phyloP scores from a whole-genome alignment of 352 stramenopile species.

The Pythium grandisporangium region DNA sequence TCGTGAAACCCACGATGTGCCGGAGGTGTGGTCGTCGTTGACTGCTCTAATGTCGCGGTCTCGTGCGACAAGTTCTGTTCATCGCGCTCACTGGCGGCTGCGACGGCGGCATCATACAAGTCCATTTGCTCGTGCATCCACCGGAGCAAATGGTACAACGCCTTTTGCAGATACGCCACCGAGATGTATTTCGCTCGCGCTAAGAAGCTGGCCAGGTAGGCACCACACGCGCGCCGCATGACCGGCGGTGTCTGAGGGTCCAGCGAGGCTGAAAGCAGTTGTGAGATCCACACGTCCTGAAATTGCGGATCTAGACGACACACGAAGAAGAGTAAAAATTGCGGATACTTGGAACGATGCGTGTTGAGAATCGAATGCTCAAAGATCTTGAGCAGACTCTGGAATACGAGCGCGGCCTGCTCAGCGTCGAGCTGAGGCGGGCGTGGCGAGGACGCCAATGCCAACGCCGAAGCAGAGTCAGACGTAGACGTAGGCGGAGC shows the following conservation, averaged over 20 bases:
- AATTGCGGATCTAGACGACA: constrained; percentile 69
- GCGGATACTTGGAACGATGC: constrained; percentile 90
- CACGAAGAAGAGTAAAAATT: constrained; percentile 89
- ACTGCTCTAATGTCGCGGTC: constrained; percentile 16
- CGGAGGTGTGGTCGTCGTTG: constrained; percentile 11
- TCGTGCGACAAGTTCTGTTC: constrained; percentile 9
- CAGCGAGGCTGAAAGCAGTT: constrained; percentile 62
- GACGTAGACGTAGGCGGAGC: too few relatives aligned
- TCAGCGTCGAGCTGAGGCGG: constrained; percentile 25
- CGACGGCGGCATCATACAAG: constrained; percentile 37
- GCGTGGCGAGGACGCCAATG: too few relatives aligned
- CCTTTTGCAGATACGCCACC: constrained; percentile 88
- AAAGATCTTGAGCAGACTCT: constrained; percentile 77
- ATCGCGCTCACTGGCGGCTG: constrained; percentile 13
- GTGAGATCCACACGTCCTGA: constrained; percentile 78
- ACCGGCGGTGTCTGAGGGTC: constrained; percentile 80
- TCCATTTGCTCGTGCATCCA: constrained; percentile 95
- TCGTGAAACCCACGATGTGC: constrained; percentile 62
- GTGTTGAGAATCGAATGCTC: constrained; percentile 83
- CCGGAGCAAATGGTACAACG: constrained; percentile 88
- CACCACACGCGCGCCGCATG: constrained; percentile 89
- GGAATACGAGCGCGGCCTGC: constrained; percentile 56
- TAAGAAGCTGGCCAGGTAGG: constrained; percentile 95
- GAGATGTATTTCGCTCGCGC: constrained; percentile 92
- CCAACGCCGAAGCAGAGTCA: constrained; percentile 4